Conservation (phyloP, 1,284 basidiomycete species). For the Phlebopus sp. region DNA sequence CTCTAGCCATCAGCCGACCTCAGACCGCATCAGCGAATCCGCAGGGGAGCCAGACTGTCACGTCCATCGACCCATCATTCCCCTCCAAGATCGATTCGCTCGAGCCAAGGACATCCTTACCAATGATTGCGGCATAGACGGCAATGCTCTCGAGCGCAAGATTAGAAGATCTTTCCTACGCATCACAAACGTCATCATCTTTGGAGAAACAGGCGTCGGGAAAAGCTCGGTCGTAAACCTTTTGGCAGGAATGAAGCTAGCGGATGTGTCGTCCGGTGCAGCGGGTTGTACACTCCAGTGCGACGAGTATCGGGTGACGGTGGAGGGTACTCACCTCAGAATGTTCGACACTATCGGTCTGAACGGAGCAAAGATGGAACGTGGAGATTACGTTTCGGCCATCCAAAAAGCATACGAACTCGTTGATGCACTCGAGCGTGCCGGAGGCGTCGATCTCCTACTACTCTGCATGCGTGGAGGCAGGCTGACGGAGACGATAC, state of each 20-base stretch:
- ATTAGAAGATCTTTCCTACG: not conserved
- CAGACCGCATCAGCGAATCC: no score
- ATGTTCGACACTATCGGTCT: conserved; percentile 32
- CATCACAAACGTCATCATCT: conserved; percentile 4
- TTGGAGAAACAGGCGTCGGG: conserved; percentile 4
- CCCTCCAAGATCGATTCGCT: not conserved
- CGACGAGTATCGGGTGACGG: conserved; percentile 1
- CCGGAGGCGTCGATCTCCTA: conserved; percentile 28
- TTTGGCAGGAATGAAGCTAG: conserved; percentile 1
- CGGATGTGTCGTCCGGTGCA: not conserved
- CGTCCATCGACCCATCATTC: not conserved
- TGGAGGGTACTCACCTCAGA: conserved; percentile 2
- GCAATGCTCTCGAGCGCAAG: not conserved
- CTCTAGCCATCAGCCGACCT: not conserved
- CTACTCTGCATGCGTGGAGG: conserved; percentile 30
- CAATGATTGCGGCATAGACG: not conserved
- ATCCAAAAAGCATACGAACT: conserved; percentile 29
- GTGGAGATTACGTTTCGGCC: conserved; percentile 18
- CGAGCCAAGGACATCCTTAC: not conserved
- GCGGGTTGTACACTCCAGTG: conserved; percentile 4
- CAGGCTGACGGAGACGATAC: conserved; percentile 22
- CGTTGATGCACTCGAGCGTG: conserved; percentile 18
- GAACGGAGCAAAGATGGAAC: not conserved
- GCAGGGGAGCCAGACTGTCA: no score
- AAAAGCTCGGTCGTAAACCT: conserved; percentile 3